These are phyloP conservation scores for Hymenoscyphus linearis DNA, from an alignment of 2,329 filamentous ascomycete genomes.

Conservation along the genomic window DNA sequence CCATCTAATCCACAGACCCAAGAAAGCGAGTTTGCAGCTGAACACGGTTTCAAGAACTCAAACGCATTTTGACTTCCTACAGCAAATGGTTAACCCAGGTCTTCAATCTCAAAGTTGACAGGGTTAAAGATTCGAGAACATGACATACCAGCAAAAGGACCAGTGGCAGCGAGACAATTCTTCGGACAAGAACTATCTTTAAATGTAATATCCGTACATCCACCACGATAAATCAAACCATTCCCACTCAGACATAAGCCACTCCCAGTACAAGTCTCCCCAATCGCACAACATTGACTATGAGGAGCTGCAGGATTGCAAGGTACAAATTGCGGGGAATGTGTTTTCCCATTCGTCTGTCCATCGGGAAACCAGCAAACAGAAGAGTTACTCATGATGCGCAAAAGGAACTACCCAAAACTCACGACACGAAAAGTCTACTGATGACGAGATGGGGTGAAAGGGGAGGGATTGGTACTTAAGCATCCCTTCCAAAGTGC, in stretches of 20 bases:
- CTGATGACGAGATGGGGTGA: not conserved
- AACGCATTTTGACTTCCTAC: not conserved
- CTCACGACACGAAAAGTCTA: too few species aligned
- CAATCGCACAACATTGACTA: not conserved
- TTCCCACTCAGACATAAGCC: not conserved
- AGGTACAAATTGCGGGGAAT: not conserved
- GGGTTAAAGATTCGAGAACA: too few species aligned
- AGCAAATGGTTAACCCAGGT: not conserved
- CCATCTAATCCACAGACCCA: not conserved
- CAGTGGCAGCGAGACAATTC: not conserved
- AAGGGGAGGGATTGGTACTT: not conserved
- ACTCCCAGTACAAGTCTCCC: not conserved
- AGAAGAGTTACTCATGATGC: not conserved
- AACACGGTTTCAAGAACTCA: not conserved
- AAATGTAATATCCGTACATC: not conserved
- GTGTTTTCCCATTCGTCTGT: not conserved
- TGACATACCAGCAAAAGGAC: not conserved
- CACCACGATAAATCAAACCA: conserved; percentile 1
- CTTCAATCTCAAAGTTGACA: not conserved
- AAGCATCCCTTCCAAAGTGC: not conserved
- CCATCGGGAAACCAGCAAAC: conserved; percentile 1
- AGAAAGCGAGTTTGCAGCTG: not conserved
- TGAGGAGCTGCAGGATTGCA: not conserved
- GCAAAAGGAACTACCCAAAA: too few species aligned
- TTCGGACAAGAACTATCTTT: not conserved